These are phyloP conservation scores for Santalum album DNA, from an alignment of 164 flowering plant genomes.

Conservation along the genomic window DNA sequence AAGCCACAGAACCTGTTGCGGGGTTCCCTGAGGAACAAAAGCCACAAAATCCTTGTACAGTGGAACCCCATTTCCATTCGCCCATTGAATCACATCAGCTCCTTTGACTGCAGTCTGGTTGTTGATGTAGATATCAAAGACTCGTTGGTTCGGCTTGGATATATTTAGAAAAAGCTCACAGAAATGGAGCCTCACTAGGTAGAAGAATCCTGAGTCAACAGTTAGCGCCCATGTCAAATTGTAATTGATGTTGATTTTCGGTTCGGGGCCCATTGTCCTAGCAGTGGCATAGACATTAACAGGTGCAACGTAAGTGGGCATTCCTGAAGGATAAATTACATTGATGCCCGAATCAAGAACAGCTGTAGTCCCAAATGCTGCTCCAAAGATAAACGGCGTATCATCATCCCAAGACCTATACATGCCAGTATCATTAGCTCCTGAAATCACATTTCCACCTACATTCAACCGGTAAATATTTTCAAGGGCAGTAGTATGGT, in stretches of 20 bases:
- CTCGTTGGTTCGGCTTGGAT: constrained; percentile 50
- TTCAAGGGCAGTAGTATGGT: constrained; percentile 60
- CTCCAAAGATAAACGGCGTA: constrained; percentile 41
- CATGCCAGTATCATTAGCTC: constrained; percentile 50
- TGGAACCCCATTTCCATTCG: constrained; percentile 33
- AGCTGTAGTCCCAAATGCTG: constrained; percentile 50
- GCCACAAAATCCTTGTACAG: constrained; percentile 43
- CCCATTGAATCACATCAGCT: constrained; percentile 59
- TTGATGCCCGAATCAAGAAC: constrained; percentile 24
- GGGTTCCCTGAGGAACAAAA: constrained; percentile 23
- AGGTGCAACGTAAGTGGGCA: constrained; percentile 61
- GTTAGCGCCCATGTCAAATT: constrained; percentile 73
- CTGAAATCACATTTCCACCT: constrained; percentile 63
- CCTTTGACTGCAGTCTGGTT: constrained; percentile 55
- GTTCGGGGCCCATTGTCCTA: constrained; percentile 64
- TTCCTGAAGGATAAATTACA: constrained; percentile 23
- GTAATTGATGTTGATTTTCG: constrained; percentile 31
- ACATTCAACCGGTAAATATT: constrained; percentile 67
- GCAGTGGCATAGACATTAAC: constrained; percentile 51
- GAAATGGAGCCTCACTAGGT: constrained; percentile 86
- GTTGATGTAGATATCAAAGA: constrained; percentile 49
- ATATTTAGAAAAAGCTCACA: constrained; percentile 47
- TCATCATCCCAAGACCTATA: constrained; percentile 67
- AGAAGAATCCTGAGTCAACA: constrained; percentile 59
- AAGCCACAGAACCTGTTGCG: constrained; percentile 52